These are phyloP conservation scores for Striga asiatica DNA, from an alignment of 257 asterid genomes.

Conservation along the genomic window DNA sequence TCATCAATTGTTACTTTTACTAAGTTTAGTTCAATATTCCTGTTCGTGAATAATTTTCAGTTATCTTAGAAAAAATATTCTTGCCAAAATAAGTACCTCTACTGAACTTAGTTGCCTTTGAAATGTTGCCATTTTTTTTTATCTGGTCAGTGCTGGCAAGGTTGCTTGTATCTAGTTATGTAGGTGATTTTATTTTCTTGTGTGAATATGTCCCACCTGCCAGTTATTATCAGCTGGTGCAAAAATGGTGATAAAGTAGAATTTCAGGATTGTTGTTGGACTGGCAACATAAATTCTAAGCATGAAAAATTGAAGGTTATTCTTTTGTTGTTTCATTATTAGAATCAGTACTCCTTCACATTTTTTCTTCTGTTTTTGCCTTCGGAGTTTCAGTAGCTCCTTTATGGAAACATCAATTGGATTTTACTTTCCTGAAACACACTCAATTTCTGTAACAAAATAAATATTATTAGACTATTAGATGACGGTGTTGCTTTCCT, in stretches of 20 bases:
- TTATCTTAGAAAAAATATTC: neutral
- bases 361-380: neutral
- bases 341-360: neutral
- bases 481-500: neutral
- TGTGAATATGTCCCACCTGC: neutral
- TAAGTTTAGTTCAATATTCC: slow-evolving; percentile 4
- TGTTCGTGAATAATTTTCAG: neutral
- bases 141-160: neutral
- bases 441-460: neutral
- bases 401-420: neutral
- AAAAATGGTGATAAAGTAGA: neutral
- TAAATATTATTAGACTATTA: neutral
- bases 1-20: neutral
- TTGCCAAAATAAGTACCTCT: neutral
- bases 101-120: neutral
- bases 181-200: neutral
- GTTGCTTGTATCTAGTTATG: neutral
- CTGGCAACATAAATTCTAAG: neutral
- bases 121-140: neutral
- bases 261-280: neutral
- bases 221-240: neutral
- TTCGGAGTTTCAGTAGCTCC: neutral
- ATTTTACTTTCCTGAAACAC: neutral
- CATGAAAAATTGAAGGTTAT: neutral
- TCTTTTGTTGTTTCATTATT: neutral